Evolutionary conservation across 2,329 filamentous ascomycete genomes (phyloP), one percentile per base, ranked within the genome.

Genomic region (Xylaria sp.): DNA sequence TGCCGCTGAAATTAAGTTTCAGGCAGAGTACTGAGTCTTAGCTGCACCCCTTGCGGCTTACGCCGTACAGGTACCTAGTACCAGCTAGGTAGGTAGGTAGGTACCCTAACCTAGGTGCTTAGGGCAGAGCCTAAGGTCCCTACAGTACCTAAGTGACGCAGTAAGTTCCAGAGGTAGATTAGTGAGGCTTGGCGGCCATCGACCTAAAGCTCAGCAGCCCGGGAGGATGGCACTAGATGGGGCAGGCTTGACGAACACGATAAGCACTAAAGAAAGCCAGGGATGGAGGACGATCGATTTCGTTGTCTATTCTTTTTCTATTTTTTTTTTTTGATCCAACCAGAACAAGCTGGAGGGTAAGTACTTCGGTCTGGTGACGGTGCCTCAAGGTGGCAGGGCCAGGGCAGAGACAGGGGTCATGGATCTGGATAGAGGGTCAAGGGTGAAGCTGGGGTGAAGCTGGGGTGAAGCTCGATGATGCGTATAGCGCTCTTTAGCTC

Each of bases 161-260:
- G n/a, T 28, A 28, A 56, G 35, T 33, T 46, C n/a, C 45, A 37
- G 37, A n/a, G 42, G 37, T 23, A 47, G 15, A 33, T 11, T 21
- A 33, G n/a, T 4, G 33, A 45, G 56, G 28, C 56, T 58, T 51
- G 56, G 47, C 47, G 33, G 21, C 25, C 12, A 28, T 31, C 9
- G 28, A 31, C 23, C 12, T 28, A 52, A 28, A 53, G 49, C 21
- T 60, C 8, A 50, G 51, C 8, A 50, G 51, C 57, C 57, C 50
- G 9, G 35, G 25, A 14, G 23, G 17, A 55, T 19, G 57, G 57
- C 35, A 43, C 51, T 38, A 47, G 33, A 53, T 38, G 60, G 54
- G 60, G 49, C 47, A 50, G 31, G 31, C 53, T 47, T 6, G 12
- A 54, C 42, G 14, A 55, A 40, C 35, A 31, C 15, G 17, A 58